Evolutionary conservation across 441 rosid genomes (phyloP), one percentile per base, ranked within the genome.

Genomic region (Breynia disticha): DNA sequence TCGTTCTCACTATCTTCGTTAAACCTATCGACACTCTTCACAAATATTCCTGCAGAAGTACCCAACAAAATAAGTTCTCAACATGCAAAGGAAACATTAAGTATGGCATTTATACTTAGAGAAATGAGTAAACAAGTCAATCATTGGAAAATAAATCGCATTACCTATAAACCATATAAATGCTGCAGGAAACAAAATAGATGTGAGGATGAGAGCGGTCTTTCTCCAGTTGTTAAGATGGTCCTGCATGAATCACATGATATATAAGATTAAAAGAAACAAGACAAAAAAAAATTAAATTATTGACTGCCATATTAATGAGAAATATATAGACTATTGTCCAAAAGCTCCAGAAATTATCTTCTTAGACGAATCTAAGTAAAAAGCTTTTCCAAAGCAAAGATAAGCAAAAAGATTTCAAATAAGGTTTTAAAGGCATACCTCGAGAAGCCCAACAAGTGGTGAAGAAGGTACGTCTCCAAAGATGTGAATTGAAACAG

Each of bases 111-210:
- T 9, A 4, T 28, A 9, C 8, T n/a, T n/a, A n/a, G n/a, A n/a
- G n/a, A n/a, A n/a, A n/a, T n/a, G n/a, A n/a, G n/a, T n/a, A n/a
- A n/a, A n/a, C n/a, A n/a, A n/a, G n/a, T n/a, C n/a, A n/a, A n/a
- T n/a, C 35, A 2, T 28, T 28, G 35, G 7, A 28, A 28, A 28
- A 28, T 0, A 28, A 4, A 4, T 28, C 8, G 35, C 14, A 67
- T 48, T 73, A 79, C 95, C 96, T 62, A 78, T 74, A 57, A 68
- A 79, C 96, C 98, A 91, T 62, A 91, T 70, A 18, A 55, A 73
- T 46, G 96, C 90, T 20, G 96, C 88, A 38, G 77, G 87, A 73
- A 91, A 88, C 63, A 85, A 64, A 55, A 87, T 70, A 19, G 72
- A 61, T 1, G 96, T 83, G 58, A 87, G 80, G 66, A 85, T 76